A percentile compares a stretch with the other conserved stretches of the same genome.
phyloP scores from a whole-genome alignment of 2,329 filamentous ascomycete genomes.

The Xylaria sp. region DNA sequence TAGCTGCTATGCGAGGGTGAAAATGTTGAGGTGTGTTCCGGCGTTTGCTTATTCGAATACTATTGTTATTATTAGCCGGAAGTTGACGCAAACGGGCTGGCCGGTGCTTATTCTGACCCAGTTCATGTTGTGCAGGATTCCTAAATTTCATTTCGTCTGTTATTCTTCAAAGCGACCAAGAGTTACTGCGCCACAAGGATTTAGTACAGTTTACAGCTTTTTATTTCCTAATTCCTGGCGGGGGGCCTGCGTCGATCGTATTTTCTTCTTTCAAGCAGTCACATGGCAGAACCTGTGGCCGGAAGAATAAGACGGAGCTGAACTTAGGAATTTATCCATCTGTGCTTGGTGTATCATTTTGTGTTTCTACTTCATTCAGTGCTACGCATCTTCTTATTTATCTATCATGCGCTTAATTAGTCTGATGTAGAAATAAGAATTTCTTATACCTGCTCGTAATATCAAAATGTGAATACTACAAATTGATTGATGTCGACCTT shows the following conservation, averaged over 20 bases:
- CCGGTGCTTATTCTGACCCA: background rate
- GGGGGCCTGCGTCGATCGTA: background rate
- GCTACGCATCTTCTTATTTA: background rate
- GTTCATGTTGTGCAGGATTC: background rate
- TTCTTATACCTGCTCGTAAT: background rate
- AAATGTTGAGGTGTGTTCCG: background rate
- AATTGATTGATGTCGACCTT: background rate
- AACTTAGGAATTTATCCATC: slow-evolving; percentile 18
- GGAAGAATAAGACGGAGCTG: slow-evolving; percentile 6
- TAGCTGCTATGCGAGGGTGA: background rate
- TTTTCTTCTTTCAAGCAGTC: background rate
- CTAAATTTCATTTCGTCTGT: background rate
- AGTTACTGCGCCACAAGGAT: background rate
- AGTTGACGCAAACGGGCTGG: background rate
- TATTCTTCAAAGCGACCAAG: background rate
- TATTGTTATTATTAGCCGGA: slow-evolving; percentile 13
- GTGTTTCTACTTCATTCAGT: background rate
- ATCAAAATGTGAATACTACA: background rate
- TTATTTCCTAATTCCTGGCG: background rate
- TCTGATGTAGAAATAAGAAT: background rate
- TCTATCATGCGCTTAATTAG: background rate
- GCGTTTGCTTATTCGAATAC: background rate
- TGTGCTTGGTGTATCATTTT: background rate
- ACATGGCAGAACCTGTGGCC: background rate
- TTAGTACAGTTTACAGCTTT: background rate